These are phyloP conservation scores for Porcisia hertigi DNA, from an alignment of 208 protist genomes.

Conservation along the genomic window DNA sequence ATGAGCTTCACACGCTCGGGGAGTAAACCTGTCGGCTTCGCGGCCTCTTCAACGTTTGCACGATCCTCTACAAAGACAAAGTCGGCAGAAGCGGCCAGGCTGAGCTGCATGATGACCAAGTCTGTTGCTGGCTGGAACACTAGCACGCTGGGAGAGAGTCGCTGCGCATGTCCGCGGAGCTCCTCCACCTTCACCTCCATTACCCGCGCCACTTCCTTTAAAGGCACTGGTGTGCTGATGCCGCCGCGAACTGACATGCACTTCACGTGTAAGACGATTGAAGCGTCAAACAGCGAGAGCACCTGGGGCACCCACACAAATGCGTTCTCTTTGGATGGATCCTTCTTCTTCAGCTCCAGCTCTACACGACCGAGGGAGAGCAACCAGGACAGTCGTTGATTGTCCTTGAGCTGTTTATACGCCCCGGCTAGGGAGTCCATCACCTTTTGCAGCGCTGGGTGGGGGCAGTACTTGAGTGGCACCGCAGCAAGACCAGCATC, in stretches of 20 bases:
- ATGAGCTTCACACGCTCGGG: conserved; percentile 73
- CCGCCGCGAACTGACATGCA: conserved; percentile 30
- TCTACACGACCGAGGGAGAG: conserved; percentile 62
- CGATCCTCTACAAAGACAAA: conserved; percentile 34
- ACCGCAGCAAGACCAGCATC: conserved; percentile 24
- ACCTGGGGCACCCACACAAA: conserved; percentile 44
- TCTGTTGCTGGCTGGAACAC: conserved; percentile 27
- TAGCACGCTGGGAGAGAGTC: conserved; percentile 35
- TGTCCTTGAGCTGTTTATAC: conserved; percentile 65
- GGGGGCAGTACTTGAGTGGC: conserved; percentile 53
- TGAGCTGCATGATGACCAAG: conserved; percentile 45
- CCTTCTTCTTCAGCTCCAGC: conserved; percentile 58
- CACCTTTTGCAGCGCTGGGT: conserved; percentile 51
- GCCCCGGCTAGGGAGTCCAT: conserved; percentile 57
- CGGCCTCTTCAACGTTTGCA: conserved; percentile 39
- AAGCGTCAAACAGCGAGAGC: conserved; percentile 75
- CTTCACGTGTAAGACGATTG: conserved; percentile 63
- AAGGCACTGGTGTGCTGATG: conserved; percentile 3
- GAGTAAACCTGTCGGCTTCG: conserved; percentile 44
- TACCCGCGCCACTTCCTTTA: conserved; percentile 18
- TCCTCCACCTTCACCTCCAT: conserved; percentile 35
- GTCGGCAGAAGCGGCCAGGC: conserved; percentile 23
- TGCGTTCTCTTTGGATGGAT: conserved; percentile 31
- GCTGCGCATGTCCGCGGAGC: conserved; percentile 31
- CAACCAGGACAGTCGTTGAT: conserved; percentile 75